Conservation (phyloP, 2,329 filamentous ascomycete genomes). For the Ophiostoma perfectum region DNA sequence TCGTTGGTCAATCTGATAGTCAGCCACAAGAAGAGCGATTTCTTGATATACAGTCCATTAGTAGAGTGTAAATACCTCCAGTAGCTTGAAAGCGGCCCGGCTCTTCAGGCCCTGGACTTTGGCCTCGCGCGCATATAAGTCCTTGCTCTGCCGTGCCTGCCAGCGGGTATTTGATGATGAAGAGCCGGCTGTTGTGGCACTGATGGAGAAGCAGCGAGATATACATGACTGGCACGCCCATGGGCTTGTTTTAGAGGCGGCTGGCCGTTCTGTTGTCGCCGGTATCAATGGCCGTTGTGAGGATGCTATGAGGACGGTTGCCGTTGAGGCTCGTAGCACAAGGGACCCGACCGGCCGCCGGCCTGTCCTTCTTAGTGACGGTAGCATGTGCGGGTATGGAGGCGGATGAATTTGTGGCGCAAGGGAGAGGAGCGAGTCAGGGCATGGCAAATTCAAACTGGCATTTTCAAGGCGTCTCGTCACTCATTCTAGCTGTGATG, state of each 20-base stretch:
- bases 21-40: not conserved
- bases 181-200: not conserved
- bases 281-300: not conserved
- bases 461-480: not conserved
- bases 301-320: not conserved
- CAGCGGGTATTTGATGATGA: conserved; percentile 65
- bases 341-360: not conserved
- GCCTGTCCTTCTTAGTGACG: not conserved
- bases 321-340: not conserved
- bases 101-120: conserved; percentile 78
- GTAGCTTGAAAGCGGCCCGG: conserved; percentile 85
- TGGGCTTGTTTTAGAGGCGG: not conserved
- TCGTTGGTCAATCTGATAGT: conserved; percentile 67
- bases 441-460: not conserved
- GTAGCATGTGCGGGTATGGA: not conserved
- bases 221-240: conserved; percentile 3
- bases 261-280: not conserved
- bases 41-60: not conserved
- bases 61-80: conserved; percentile 56
- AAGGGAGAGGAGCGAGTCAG: too few species aligned
- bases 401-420: not conserved
- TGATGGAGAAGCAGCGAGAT: not conserved
- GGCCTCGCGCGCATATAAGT: conserved; percentile 68
- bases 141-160: conserved; percentile 71
- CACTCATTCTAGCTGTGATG: not conserved